Percentiles rank a stretch among this genome's conserved stretches.
Evolutionary conservation across 164 flowering plant species (phyloP).

Genomic region (Vitis amurensis): DNA sequence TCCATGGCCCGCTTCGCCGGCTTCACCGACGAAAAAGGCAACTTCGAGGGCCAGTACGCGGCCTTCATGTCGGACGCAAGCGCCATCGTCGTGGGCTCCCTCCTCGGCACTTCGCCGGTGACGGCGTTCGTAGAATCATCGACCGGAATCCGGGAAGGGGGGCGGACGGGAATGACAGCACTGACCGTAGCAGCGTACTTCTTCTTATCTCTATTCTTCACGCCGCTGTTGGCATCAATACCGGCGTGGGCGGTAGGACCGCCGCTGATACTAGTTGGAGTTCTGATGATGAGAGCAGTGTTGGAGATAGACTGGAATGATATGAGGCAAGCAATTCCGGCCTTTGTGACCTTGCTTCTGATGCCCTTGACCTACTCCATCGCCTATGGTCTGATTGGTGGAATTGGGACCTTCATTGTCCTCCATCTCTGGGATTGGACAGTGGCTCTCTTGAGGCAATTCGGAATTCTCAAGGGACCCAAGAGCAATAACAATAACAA

Average conservation of each 20-base stretch:
- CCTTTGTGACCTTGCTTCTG: constrained; percentile 70
- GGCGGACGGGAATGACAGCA: constrained; percentile 89
- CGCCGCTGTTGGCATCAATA: constrained; percentile 86
- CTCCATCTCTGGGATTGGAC: constrained; percentile 76
- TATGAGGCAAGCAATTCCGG: constrained; percentile 85
- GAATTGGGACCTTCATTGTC: constrained; percentile 72
- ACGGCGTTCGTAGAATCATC: constrained; percentile 84
- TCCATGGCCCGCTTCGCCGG: constrained; percentile 95
- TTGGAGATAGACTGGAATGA: constrained; percentile 84
- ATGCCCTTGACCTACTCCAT: constrained; percentile 90
- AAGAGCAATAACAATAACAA: neutral
- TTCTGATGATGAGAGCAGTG: constrained; percentile 92
- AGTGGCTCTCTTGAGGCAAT: constrained; percentile 11
- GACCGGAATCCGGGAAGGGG: constrained; percentile 90
- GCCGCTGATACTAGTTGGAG: constrained; percentile 86
- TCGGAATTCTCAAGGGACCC: constrained; percentile 16
- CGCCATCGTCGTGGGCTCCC: constrained; percentile 76
- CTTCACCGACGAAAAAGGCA: constrained; percentile 51
- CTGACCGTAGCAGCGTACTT: constrained; percentile 72
- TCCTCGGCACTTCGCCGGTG: constrained; percentile 90
- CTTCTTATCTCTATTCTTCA: constrained; percentile 69
- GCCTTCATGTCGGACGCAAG: constrained; percentile 92
- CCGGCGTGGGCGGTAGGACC: constrained; percentile 99
- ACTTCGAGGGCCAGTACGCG: constrained; percentile 89
- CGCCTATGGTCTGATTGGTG: constrained; percentile 86